These are phyloP conservation scores for Trifolium fragiferum DNA, from an alignment of 306 rosid species.

Conservation along the genomic window DNA sequence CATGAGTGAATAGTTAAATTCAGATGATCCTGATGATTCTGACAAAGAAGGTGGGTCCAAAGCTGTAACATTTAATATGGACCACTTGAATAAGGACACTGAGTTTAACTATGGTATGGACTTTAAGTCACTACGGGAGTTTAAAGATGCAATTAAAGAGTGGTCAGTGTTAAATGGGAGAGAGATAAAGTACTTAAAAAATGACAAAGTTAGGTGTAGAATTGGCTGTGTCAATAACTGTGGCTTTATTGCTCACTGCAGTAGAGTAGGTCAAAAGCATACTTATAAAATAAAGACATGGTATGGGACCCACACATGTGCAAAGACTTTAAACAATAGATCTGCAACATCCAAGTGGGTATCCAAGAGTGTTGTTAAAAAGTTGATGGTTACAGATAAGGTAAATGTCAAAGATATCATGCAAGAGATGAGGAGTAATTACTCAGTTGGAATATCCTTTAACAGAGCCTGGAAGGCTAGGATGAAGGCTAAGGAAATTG, in stretches of 20 bases:
- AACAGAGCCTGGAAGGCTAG: neutral
- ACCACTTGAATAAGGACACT: neutral
- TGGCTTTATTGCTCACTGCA: neutral
- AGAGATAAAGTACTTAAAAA: neutral
- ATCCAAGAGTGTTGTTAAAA: no score
- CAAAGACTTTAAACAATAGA: no score
- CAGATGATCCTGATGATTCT: no score
- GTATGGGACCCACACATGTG: no score
- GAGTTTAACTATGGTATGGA: neutral
- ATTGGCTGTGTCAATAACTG: neutral
- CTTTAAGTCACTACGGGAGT: neutral
- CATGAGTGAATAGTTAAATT: no score
- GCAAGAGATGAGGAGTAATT: no score
- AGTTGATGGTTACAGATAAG: no score
- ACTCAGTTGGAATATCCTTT: no score
- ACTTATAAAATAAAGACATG: neutral
- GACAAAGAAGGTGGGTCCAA: no score
- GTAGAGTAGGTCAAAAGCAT: neutral
- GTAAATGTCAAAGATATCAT: no score
- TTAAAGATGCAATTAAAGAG: neutral
- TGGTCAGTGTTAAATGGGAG: neutral
- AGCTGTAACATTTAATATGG: no score
- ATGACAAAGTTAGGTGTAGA: neutral
- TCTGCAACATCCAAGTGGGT: no score
- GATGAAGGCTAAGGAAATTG: neutral